Evolutionary conservation across 768 basidiomycete species (phyloP).

Genomic region (Psilocybe subaeruginosa): DNA sequence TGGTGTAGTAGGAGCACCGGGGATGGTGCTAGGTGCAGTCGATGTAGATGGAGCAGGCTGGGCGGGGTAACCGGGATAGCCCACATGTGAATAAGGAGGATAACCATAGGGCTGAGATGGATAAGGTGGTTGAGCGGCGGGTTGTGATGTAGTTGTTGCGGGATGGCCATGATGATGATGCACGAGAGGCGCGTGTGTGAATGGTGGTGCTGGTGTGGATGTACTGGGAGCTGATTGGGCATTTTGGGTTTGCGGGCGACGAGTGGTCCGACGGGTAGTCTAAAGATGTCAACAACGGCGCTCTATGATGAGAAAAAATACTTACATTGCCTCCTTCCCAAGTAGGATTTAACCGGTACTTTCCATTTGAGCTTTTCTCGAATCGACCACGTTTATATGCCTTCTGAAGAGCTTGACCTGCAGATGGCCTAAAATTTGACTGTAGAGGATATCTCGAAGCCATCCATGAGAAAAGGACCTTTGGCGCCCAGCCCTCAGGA

Average conservation of each 20-base stretch:
- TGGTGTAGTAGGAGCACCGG: conserved; percentile 12
- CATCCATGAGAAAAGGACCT: conserved; percentile 85
- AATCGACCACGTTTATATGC: conserved; percentile 82
- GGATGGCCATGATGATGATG: conserved; percentile 36
- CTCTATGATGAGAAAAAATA: conserved; percentile 9
- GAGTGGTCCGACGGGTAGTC: conserved; percentile 79
- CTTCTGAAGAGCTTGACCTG: conserved; percentile 88
- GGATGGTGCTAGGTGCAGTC: conserved; percentile 20
- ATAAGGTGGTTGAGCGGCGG: conserved; percentile 32
- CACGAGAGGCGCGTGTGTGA: conserved; percentile 58
- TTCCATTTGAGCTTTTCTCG: conserved; percentile 72
- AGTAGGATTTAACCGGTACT: conserved; percentile 72
- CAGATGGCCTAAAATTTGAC: conserved; percentile 88
- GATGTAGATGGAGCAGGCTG: conserved; percentile 26
- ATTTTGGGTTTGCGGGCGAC: conserved; percentile 70
- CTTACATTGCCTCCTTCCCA: conserved; percentile 87
- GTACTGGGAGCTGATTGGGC: conserved; percentile 29
- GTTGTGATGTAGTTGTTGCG: conserved; percentile 17
- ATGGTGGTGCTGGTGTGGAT: conserved; percentile 49
- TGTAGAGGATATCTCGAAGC: conserved; percentile 79
- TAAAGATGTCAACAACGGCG: conserved; percentile 27
- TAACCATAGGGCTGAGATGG: conserved; percentile 43
- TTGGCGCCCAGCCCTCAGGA: conserved; percentile 81
- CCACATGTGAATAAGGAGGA: conserved; percentile 28
- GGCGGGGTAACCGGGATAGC: conserved; percentile 23